phyloP scores from a whole-genome alignment of 371 early-diverging fungal genomes.

The Mortierella sp. region DNA sequence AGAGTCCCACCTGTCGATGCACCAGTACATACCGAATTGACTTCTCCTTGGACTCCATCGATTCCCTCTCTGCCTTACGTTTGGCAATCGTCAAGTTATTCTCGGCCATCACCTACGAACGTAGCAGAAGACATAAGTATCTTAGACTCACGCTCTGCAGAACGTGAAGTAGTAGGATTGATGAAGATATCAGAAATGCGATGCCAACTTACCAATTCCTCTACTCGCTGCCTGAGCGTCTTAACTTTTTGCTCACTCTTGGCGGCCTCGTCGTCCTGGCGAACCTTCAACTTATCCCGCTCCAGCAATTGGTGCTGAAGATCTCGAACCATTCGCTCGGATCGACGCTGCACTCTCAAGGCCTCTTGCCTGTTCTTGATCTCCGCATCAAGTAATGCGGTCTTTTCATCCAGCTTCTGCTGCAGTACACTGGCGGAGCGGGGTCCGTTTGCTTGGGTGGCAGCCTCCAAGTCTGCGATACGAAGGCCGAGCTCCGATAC shows the following conservation, averaged over 20 bases:
- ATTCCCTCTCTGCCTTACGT: slow-evolving; percentile 81
- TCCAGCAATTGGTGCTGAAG: slow-evolving; percentile 85
- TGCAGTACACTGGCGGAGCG: slow-evolving; percentile 67
- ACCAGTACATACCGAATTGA: slow-evolving; percentile 48
- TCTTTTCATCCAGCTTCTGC: slow-evolving; percentile 73
- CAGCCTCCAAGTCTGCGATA: slow-evolving; percentile 79
- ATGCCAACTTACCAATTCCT: slow-evolving; percentile 71
- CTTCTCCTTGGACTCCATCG: slow-evolving; percentile 67
- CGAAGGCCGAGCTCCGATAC: slow-evolving; percentile 79
- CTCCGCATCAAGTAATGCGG: slow-evolving; percentile 71
- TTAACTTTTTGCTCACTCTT: slow-evolving; percentile 77
- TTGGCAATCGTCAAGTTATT: slow-evolving; percentile 78
- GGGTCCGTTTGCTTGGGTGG: slow-evolving; percentile 61
- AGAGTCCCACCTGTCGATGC: no score
- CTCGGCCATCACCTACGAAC: slow-evolving; percentile 69
- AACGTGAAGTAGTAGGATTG: neutral
- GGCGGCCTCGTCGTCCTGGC: slow-evolving; percentile 76
- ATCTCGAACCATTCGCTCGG: slow-evolving; percentile 84
- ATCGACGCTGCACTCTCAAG: slow-evolving; percentile 67
- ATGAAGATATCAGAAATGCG: neutral
- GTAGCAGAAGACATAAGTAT: neutral
- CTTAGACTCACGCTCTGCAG: neutral
- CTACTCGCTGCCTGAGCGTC: slow-evolving; percentile 72
- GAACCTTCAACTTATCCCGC: slow-evolving; percentile 74
- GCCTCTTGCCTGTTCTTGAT: slow-evolving; percentile 71